Evolutionary conservation across 176 grass and related monocot species (phyloP).

Genomic region (Musa acuminata): DNA sequence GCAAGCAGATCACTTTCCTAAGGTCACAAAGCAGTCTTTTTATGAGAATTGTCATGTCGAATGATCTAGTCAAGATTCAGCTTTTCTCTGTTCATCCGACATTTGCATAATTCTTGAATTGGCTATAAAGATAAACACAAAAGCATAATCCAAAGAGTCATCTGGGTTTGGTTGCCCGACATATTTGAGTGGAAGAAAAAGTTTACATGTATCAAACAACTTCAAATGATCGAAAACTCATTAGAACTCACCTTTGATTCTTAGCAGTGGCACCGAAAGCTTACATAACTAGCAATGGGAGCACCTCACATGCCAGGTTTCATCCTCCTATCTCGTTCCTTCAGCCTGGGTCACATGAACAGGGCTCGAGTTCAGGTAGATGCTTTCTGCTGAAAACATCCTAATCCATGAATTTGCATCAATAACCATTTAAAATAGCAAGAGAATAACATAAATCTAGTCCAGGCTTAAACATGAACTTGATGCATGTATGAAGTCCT

Average conservation of each 20-base stretch:
- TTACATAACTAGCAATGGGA: no score
- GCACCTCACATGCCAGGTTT: no score
- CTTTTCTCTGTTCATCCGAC: no score
- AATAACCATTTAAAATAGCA: no score
- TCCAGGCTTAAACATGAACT: background rate
- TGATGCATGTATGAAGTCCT: background rate
- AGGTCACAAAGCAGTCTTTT: background rate
- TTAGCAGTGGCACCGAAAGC: no score
- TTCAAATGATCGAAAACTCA: background rate
- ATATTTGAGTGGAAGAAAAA: background rate
- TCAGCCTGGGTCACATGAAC: background rate
- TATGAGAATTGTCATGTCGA: background rate
- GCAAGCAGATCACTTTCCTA: background rate
- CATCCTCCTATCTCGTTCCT: background rate
- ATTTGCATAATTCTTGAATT: background rate
- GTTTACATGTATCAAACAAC: background rate
- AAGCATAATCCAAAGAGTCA: background rate
- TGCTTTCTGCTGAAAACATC: no score
- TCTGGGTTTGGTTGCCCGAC: background rate
- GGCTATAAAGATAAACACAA: background rate
- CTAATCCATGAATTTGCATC: no score
- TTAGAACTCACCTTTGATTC: background rate
- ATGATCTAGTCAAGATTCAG: background rate
- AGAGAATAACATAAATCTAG: no score
- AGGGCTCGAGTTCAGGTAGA: background rate